These are phyloP conservation scores for Pyrenochaeta sp. DNA, from an alignment of 2,329 filamentous ascomycete genomes.

Conservation along the genomic window DNA sequence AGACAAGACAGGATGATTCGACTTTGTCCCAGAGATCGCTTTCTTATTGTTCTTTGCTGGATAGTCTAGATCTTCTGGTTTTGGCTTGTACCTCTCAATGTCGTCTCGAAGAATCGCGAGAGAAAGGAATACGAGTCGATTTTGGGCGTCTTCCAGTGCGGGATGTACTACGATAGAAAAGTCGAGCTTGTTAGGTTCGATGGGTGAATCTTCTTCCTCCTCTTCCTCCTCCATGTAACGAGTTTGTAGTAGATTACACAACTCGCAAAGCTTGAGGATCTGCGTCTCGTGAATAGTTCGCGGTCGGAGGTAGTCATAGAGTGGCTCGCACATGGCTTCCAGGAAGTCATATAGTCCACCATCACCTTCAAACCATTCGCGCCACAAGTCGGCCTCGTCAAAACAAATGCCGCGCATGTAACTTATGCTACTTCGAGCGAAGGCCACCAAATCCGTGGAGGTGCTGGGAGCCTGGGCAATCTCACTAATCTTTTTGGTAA, in stretches of 20 bases:
- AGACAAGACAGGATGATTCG: conserved; percentile 59
- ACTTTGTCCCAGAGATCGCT: conserved; percentile 52
- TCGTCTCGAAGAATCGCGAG: conserved; percentile 70
- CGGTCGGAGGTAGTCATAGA: conserved; percentile 72
- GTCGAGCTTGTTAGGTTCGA: conserved; percentile 65
- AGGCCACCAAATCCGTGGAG: conserved; percentile 69
- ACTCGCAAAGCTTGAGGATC: conserved; percentile 71
- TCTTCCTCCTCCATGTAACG: conserved; percentile 66
- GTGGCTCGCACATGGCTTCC: conserved; percentile 71
- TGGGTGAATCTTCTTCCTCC: conserved; percentile 57
- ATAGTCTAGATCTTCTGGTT: conserved; percentile 71
- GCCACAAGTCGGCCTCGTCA: conserved; percentile 73
- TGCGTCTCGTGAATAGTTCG: conserved; percentile 73
- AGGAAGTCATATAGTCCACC: conserved; percentile 71
- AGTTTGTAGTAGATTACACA: conserved; percentile 72
- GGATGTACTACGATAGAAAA: conserved; percentile 70
- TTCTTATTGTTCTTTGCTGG: conserved; percentile 61
- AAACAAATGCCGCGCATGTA: conserved; percentile 72
- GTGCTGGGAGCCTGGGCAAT: conserved; percentile 67
- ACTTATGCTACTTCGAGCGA: conserved; percentile 70
- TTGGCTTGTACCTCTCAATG: conserved; percentile 72
- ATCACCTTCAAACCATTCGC: conserved; percentile 71
- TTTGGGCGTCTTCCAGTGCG: conserved; percentile 73
- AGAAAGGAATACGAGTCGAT: conserved; percentile 71
- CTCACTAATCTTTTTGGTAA: conserved; percentile 67